These are phyloP conservation scores for Fraxinus cuspidata DNA, from an alignment of 257 asterid species.

Conservation along the genomic window DNA sequence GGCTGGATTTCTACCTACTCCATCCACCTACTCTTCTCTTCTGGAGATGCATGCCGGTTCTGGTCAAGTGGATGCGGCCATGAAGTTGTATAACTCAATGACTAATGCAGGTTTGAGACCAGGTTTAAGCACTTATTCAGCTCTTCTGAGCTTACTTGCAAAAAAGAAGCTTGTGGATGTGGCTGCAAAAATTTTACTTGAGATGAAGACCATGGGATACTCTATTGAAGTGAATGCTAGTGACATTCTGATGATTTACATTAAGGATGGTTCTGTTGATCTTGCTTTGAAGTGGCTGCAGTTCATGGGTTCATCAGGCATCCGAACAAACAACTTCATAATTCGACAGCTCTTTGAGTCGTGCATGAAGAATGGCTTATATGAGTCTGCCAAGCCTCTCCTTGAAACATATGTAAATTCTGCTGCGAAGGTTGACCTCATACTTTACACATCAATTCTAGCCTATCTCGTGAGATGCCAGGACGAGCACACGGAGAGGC, in stretches of 20 bases:
- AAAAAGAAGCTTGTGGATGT: conserved; percentile 92
- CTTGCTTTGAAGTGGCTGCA: conserved; percentile 92
- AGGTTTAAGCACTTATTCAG: conserved; percentile 77
- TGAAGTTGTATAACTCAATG: conserved; percentile 95
- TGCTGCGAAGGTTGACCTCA: conserved; percentile 83
- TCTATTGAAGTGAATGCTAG: conserved; percentile 95
- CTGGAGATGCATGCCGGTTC: conserved; percentile 94
- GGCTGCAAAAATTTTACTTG: conserved; percentile 92
- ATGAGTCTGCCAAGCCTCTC: conserved; percentile 90
- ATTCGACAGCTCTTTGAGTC: conserved; percentile 91
- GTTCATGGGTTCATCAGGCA: conserved; percentile 92
- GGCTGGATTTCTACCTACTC: conserved; percentile 94
- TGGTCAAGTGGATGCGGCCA: conserved; percentile 86
- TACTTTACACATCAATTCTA: conserved; percentile 89
- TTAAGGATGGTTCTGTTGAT: conserved; percentile 90
- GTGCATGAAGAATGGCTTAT: conserved; percentile 86
- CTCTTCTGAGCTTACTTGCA: conserved; percentile 73
- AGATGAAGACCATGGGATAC: conserved; percentile 98
- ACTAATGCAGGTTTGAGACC: conserved; percentile 89
- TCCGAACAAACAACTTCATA: conserved; percentile 92
- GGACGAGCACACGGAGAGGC: conserved; percentile 83
- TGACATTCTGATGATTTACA: conserved; percentile 92
- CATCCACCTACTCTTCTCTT: conserved; percentile 91
- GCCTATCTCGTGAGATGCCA: conserved; percentile 94
- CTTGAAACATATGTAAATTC: conserved; percentile 79